Base-by-base conservation (phyloP, 768 basidiomycete species). In the Ephemerocybe angulata region DNA sequence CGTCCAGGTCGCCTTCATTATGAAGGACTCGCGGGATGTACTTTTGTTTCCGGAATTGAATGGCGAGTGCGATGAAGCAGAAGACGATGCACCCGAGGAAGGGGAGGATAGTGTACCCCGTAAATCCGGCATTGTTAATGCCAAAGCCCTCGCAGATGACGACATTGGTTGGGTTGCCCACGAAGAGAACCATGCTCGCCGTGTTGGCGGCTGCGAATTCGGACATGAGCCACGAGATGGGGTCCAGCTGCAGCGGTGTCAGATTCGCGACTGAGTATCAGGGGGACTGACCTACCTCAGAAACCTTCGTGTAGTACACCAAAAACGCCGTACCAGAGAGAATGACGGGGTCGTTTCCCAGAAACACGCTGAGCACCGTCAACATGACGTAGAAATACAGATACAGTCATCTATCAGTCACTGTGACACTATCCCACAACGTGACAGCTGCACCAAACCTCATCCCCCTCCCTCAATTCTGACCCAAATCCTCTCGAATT, bases 341-440 rank as follows among this genome's bases (percentile, higher is more conserved):
- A 54, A 97, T 90, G 65, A 98, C 83, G 0, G 95, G 95, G 70
- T 98, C 93, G 63, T 97, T 97, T 5, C 94, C 95, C n/a, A 97
- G 76, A 1, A 94, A 61, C 41, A 88, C 76, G 38, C 91, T 93
- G 56, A 86, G 76, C 13, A 81, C 65, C 12, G 90, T 86, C 65
- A 96, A 85, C 77, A 97, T 84, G 57, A 85, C 33, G 67, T 93
- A 98, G 67, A 97, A 88, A 59, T 87, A 87, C 29, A 88, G 65
- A 69, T 86, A n/a, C n/a, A n/a, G n/a, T n/a, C n/a, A n/a, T n/a
- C n/a, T n/a, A n/a, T n/a, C n/a, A n/a, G n/a, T n/a, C n/a, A n/a
- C n/a, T n/a, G n/a, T n/a, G n/a, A n/a, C n/a, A n/a, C n/a, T n/a
- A n/a, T n/a, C n/a, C n/a, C n/a, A n/a, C n/a, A n/a, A n/a, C n/a